Evolutionary conservation across 2,329 filamentous ascomycete species (phyloP).

Genomic region (Hansfordia pulvinata): DNA sequence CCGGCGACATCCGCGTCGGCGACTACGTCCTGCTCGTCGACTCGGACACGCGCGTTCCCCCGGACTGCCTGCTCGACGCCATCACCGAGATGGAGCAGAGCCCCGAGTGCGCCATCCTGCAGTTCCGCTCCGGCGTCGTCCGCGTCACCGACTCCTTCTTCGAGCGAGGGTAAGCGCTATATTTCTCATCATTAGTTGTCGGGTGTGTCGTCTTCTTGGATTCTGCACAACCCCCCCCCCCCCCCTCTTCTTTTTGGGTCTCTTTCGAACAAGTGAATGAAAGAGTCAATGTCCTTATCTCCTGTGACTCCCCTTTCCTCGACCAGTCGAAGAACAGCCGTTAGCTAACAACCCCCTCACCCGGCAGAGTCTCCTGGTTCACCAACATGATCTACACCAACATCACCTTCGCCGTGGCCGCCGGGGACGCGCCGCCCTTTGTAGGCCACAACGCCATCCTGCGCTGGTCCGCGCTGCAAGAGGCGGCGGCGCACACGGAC

Average conservation of each 20-base stretch:
- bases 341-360: constrained; percentile 15
- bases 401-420: constrained; percentile 64
- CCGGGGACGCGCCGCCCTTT: constrained; percentile 65
- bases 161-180: constrained; percentile 28
- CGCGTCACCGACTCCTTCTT: constrained; percentile 64
- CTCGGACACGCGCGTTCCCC: constrained; percentile 66
- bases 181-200: not conserved
- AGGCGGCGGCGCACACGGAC: constrained; percentile 52
- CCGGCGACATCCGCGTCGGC: constrained; percentile 74
- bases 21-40: constrained; percentile 73
- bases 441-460: constrained; percentile 72
- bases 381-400: constrained; percentile 65
- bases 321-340: too few relatives aligned
- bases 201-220: too few relatives aligned
- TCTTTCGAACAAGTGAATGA: too few relatives aligned
- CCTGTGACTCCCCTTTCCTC: constrained; percentile 1
- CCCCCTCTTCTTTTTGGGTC: too few relatives aligned
- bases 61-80: constrained; percentile 65
- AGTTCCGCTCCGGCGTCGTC: constrained; percentile 69
- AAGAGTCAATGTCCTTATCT: too few relatives aligned
- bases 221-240: too few relatives aligned
- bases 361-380: constrained; percentile 58
- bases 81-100: constrained; percentile 74
- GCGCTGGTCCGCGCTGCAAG: constrained; percentile 62
- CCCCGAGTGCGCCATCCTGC: constrained; percentile 65